Evolutionary conservation across 257 asterid genomes (phyloP).

Genomic region (Buddleja alternifolia): DNA sequence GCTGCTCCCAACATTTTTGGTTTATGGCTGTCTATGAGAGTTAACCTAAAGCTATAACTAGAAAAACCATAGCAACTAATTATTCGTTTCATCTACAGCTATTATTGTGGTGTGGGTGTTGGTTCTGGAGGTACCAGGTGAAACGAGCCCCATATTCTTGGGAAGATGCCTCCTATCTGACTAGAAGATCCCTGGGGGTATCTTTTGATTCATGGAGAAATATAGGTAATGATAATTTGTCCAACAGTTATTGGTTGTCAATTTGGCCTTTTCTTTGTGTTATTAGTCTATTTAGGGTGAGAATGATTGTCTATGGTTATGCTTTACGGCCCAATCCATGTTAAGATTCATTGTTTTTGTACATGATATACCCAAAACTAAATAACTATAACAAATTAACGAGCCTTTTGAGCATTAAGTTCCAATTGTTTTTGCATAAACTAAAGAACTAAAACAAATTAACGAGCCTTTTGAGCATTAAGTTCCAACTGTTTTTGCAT

Average conservation of each 20-base stretch:
- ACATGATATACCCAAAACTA: no score
- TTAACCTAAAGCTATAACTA: not conserved
- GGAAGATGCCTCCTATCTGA: constrained; percentile 87
- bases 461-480: not conserved
- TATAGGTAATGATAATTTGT: constrained; percentile 52
- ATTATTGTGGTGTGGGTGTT: constrained; percentile 70
- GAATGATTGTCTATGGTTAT: constrained; percentile 6
- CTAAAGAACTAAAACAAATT: not conserved
- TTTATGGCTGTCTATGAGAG: constrained; percentile 16
- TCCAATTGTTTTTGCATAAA: not conserved
- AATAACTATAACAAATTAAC: not conserved
- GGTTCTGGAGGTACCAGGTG: constrained; percentile 91
- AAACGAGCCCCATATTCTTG: constrained; percentile 72
- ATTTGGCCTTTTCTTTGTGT: not conserved
- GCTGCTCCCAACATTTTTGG: not conserved
- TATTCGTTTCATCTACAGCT: constrained; percentile 49
- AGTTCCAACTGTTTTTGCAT: not conserved
- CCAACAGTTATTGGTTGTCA: not conserved
- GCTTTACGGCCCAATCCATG: constrained; percentile 3
- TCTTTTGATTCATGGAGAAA: constrained; percentile 72
- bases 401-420: not conserved
- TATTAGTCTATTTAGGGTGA: not conserved
- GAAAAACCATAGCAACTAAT: constrained; percentile 11
- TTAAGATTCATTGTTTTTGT: no score
- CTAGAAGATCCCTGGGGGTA: constrained; percentile 68